phyloP scores from a whole-genome alignment of 2,329 filamentous ascomycete species.

The Calonectria leucothoes region DNA sequence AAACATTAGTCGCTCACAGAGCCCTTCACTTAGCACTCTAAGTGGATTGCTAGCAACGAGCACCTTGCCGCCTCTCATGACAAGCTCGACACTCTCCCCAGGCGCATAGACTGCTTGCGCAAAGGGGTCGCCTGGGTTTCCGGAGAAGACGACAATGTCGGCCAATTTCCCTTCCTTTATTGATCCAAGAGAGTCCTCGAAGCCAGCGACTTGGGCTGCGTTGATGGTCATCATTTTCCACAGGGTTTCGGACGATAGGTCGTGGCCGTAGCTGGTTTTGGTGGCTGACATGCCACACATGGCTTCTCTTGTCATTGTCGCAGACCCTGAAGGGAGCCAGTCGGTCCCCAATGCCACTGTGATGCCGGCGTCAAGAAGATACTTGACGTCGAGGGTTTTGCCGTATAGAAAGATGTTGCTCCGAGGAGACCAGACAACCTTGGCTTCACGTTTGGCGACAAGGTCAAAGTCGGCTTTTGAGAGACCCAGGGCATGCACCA shows the following conservation, averaged over 20 bases:
- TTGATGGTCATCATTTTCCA: slow-evolving; percentile 24
- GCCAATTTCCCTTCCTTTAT: slow-evolving; percentile 9
- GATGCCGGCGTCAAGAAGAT: slow-evolving; percentile 13
- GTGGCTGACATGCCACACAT: neutral
- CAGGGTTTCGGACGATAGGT: neutral
- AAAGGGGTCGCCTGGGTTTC: neutral
- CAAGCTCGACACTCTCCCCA: slow-evolving; percentile 1
- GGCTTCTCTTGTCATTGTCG: slow-evolving; percentile 20
- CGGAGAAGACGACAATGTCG: slow-evolving; percentile 8
- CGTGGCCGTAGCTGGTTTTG: neutral
- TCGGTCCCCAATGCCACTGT: slow-evolving; percentile 19
- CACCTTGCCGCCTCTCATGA: slow-evolving; percentile 12
- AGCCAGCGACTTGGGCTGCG: slow-evolving; percentile 14
- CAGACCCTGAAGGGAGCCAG: slow-evolving; percentile 18
- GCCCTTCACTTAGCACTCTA: neutral
- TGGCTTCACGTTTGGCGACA: slow-evolving; percentile 13
- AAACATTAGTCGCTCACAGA: neutral
- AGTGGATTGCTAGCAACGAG: neutral
- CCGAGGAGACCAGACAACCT: slow-evolving; percentile 18
- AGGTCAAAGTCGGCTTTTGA: slow-evolving; percentile 8
- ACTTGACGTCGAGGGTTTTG: slow-evolving; percentile 9
- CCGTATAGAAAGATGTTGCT: slow-evolving; percentile 21
- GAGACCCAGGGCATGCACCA: slow-evolving; percentile 10
- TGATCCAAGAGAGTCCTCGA: slow-evolving; percentile 3
- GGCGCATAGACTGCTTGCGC: neutral